Evolutionary conservation across 139 green algal genomes (phyloP).

Genomic region (Pseudopediastrum boryanum): DNA sequence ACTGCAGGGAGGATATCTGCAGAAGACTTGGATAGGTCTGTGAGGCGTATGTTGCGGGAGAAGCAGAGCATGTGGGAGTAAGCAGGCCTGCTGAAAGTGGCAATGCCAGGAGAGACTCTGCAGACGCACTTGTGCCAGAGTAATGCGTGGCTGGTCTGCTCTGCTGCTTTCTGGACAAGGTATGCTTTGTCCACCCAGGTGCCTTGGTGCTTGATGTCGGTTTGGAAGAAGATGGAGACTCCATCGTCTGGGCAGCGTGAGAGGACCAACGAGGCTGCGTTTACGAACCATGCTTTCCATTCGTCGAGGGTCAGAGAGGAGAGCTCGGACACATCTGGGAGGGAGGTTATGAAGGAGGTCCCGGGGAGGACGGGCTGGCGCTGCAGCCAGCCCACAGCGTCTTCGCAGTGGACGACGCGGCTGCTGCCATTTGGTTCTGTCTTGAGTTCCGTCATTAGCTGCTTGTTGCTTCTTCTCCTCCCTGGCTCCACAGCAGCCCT

Average conservation of each 20-base stretch:
- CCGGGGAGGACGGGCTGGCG: not conserved
- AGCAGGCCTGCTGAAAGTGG: constrained; percentile 11
- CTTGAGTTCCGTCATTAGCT: too few species aligned
- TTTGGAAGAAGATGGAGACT: constrained; percentile 30
- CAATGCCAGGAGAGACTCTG: constrained; percentile 7
- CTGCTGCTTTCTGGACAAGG: constrained; percentile 19
- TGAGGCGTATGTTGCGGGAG: not conserved
- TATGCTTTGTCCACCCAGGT: constrained; percentile 17
- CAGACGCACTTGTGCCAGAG: constrained; percentile 27
- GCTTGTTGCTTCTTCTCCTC: too few species aligned
- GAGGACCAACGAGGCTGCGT: constrained; percentile 6
- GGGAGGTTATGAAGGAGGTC: constrained; percentile 13
- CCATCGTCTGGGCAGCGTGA: constrained; percentile 14
- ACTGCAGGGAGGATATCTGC: constrained; percentile 20
- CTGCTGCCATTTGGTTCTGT: too few species aligned
- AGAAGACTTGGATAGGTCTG: not conserved
- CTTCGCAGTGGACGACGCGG: too few species aligned
- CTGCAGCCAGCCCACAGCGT: too few species aligned
- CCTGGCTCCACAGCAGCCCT: too few species aligned
- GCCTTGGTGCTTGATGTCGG: constrained; percentile 32
- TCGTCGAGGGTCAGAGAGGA: not conserved
- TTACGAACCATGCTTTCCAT: constrained; percentile 12
- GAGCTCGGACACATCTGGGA: constrained; percentile 30
- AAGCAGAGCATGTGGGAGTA: constrained; percentile 37
- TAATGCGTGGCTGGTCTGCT: constrained; percentile 5